Evolutionary conservation across 2,329 filamentous ascomycete species (phyloP), one percentile per base, ranked within the genome.

Genomic region (Chaetomiaceae sp.): DNA sequence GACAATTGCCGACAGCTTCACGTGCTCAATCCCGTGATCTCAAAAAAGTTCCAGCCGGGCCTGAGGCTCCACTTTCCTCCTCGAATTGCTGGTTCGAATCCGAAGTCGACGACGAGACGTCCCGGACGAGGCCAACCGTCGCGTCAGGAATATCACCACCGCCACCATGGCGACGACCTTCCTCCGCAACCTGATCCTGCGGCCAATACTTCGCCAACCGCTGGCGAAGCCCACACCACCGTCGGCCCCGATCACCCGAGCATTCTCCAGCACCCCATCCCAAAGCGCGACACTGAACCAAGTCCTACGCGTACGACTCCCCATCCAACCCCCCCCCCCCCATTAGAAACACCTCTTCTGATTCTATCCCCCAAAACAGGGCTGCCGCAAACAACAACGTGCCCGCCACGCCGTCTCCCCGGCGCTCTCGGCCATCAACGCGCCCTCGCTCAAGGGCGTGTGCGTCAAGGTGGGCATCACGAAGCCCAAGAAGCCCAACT

Each of bases 401-500:
- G 88, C 87, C 1, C 89, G 94, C 59, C 90, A 95, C 73, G 82
- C 89, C 62, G 85, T 89, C 47, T 97, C 92, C 2, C 94, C 94
- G 0, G 91, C 92, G 20, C 80, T 99, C 49, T 77, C 78, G 45
- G 78, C 78, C 58, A 79, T 79, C 57, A 71, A 82, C 47, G 80
- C 88, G 38, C 90, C 94, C 4, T 82, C 87, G 67, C 85, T 96
- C 74, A 97, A 97, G 77, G 94, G 92, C 63, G 94, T 99, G 33
- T 97, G 94, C 71, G 75, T 99, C 59, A 91, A 95, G 69, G 94
- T 97, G 56, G 90, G 89, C 66, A 89, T 91, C 63, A 90, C 88
- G 64, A 90, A 94, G 66, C 94, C 94, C 52, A 99, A 99, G 84
- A 99, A 99, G 75, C 94, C 94, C 61, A 99, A 99, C 73, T 99